Base-by-base conservation (phyloP, 202 grass and related monocot species). In the Bolboschoenoplectus hybrid region DNA sequence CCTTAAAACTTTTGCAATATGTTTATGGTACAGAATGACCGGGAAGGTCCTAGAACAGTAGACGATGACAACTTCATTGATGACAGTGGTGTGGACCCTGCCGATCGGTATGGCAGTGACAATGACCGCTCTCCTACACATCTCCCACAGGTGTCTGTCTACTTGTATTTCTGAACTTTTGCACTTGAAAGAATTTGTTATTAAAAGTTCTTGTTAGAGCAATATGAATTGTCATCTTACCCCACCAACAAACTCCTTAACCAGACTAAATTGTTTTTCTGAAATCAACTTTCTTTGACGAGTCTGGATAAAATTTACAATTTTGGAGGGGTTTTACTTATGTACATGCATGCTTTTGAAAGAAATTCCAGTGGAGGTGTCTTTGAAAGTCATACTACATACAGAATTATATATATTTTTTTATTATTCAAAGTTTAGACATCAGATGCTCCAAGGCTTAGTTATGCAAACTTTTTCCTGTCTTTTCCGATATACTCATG, bases 41-140 rank as follows among this genome's bases (percentile, higher is more conserved):
- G 96, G 89, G 96, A 98, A 87, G 96, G 93, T 55, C 81, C 88
- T 52, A 90, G 91, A 90, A 98, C 90, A 35, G 2, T 92, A 74
- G 96, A 98, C 26, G 96, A 98, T 87, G 96, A 98, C 89, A 93
- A 95, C 52, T 98, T 98, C 76, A 98, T 98, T 36, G 96, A 98
- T 90, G 93, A 98, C 66, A 95, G 14, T 53, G 96, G 96, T 39
- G 91, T 96, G 80, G 96, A 98, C 68, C 91, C 93, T 87, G 89
- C 88, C 84, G 90, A 93, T 85, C 93, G 93, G 63, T 95, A 92
- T 89, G 95, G 82, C 47, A 98, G 93, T 64, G 95, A 98, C 79
- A 93, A 97, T 85, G 93, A 87, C 80, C 84, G 84, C 61, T 98
- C 93, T 69, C 87, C 89, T 52, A 81, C 91, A 44, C 88, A 88